Percentiles rank a stretch among this genome's conserved stretches.
Evolutionary conservation across 306 rosid species (phyloP).

Genomic region (Echinosophora koreensis): DNA sequence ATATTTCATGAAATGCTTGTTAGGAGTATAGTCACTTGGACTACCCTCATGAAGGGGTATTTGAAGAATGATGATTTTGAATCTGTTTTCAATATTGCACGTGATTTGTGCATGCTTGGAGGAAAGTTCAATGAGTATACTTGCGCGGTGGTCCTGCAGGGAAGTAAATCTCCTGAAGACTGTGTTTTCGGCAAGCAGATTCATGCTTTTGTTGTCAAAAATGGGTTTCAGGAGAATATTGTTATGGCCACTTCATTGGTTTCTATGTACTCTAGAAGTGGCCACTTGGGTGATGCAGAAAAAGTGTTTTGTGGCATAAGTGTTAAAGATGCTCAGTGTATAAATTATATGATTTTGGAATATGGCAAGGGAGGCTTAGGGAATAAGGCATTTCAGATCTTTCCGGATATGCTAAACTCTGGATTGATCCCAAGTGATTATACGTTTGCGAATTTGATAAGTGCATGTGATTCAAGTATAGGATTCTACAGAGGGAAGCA

Average conservation of each 20-base stretch:
- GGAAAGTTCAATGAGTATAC: conserved; percentile 65
- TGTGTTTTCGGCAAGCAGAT: conserved; percentile 51
- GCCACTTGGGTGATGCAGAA: conserved; percentile 51
- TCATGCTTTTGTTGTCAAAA: conserved; percentile 57
- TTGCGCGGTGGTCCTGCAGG: conserved; percentile 60
- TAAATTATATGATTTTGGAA: conserved; percentile 64
- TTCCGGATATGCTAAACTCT: conserved; percentile 52
- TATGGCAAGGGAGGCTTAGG: conserved; percentile 59
- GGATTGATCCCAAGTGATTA: conserved; percentile 53
- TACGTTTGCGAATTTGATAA: conserved; percentile 57
- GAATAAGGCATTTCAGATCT: conserved; percentile 48
- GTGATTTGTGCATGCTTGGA: conserved; percentile 50
- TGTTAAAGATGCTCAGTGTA: conserved; percentile 57
- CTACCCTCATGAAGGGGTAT: conserved; percentile 65
- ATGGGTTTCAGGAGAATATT: conserved; percentile 53
- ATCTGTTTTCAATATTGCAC: conserved; percentile 49
- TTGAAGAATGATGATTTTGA: conserved; percentile 46
- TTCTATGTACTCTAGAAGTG: conserved; percentile 60
- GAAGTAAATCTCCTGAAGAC: conserved; percentile 47
- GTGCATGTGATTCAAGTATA: conserved; percentile 45
- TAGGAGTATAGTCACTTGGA: conserved; percentile 62
- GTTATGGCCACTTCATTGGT: conserved; percentile 62
- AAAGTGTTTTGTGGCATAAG: conserved; percentile 51
- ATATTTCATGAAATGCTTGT: conserved; percentile 62
- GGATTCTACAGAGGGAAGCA: conserved; percentile 51